These are phyloP conservation scores for Dioscorea alata DNA, from an alignment of 106 monocot genomes.

Conservation along the genomic window DNA sequence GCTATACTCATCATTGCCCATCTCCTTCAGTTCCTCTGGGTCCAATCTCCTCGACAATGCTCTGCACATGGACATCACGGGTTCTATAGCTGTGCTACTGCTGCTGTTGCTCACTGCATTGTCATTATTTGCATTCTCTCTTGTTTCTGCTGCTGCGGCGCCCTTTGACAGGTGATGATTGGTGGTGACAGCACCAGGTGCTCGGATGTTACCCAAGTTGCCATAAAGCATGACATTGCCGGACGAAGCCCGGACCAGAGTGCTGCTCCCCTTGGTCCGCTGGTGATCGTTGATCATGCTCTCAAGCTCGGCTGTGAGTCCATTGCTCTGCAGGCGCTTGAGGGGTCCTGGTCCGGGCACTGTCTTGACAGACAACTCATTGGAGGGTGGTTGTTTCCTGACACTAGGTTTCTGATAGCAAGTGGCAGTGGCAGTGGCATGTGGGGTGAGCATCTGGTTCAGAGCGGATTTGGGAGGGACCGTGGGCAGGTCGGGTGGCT, in stretches of 20 bases:
- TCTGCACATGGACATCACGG: constrained; percentile 8
- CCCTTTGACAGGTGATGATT: constrained; percentile 27
- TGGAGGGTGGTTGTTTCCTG: neutral
- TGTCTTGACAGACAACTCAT: neutral
- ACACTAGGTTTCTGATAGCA: neutral
- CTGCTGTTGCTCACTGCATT: too few species aligned
- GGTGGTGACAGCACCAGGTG: constrained; percentile 25
- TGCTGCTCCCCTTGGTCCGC: constrained; percentile 40
- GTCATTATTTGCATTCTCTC: too few species aligned
- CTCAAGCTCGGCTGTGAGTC: constrained; percentile 50
- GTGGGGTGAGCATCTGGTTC: neutral
- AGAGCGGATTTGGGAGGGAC: neutral
- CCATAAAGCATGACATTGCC: constrained; percentile 77
- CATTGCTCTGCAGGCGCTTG: neutral
- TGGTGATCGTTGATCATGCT: constrained; percentile 63
- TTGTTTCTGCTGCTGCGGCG: too few species aligned
- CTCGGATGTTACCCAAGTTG: constrained; percentile 54
- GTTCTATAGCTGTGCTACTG: neutral
- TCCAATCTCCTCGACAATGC: constrained; percentile 26
- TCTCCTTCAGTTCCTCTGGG: constrained; percentile 31
- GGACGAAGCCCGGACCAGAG: constrained; percentile 68
- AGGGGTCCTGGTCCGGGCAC: neutral
- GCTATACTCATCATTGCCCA: constrained; percentile 32
- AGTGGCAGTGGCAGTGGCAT: too few species aligned
- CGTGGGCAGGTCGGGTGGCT: neutral